These are phyloP conservation scores for Phytopythium cucurbitacearum DNA, from an alignment of 352 stramenopile species.

Conservation along the genomic window DNA sequence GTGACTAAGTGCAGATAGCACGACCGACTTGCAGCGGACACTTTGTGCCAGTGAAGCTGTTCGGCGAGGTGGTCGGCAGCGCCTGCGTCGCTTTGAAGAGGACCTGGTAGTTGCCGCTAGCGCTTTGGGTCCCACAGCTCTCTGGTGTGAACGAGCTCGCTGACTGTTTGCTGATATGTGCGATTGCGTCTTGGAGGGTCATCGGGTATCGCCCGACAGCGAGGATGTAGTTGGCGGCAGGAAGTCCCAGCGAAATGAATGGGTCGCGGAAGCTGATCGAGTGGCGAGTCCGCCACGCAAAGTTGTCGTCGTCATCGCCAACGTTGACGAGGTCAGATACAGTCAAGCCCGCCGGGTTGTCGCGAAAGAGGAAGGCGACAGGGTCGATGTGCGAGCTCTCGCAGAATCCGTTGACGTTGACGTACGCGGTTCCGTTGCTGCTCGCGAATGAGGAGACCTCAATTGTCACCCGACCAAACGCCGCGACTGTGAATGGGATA, in stretches of 20 bases:
- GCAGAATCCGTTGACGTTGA: constrained; percentile 66
- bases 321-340: constrained; percentile 42
- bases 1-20: no score
- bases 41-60: constrained; percentile 30
- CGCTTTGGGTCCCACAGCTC: constrained; percentile 32
- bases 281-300: constrained; percentile 37
- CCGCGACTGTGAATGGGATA: constrained; percentile 43
- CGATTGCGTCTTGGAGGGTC: constrained; percentile 48
- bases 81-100: constrained; percentile 34
- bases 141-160: constrained; percentile 41
- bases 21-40: no score
- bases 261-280: constrained; percentile 73
- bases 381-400: constrained; percentile 62
- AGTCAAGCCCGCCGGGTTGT: constrained; percentile 23
- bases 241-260: constrained; percentile 57
- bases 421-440: constrained; percentile 23
- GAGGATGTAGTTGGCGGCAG: constrained; percentile 45
- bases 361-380: constrained; percentile 53
- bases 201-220: constrained; percentile 66
- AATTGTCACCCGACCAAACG: constrained; percentile 50
- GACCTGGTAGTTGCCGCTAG: constrained; percentile 50
- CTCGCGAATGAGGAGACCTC: constrained; percentile 59
- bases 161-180: constrained; percentile 20
- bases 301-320: constrained; percentile 61
- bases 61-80: constrained; percentile 30